A percentile compares a stretch with the other conserved stretches of the same genome.
These are phyloP conservation scores for Apiotrichum mycotoxinovorans DNA, from an alignment of 1,284 basidiomycete genomes.

Conservation along the genomic window DNA sequence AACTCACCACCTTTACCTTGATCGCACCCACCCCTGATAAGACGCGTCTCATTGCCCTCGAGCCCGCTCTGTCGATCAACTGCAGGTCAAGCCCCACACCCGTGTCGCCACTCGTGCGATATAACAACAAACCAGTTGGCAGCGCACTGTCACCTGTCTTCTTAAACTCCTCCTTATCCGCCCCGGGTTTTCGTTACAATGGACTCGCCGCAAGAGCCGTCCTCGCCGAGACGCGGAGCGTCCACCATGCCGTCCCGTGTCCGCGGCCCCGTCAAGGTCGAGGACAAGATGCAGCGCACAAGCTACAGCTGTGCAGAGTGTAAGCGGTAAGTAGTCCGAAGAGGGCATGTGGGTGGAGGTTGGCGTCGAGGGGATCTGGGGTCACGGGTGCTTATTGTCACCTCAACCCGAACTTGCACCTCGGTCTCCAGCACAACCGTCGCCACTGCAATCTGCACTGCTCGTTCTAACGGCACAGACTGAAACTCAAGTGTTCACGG, in stretches of 20 bases:
- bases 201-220: not conserved
- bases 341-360: not conserved
- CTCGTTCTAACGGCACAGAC: conserved; percentile 22
- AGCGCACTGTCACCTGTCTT: no score
- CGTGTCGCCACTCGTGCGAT: no score
- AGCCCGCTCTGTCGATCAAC: no score
- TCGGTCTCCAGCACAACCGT: no score
- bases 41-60: no score
- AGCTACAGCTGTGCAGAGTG: conserved; percentile 45
- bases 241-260: conserved; percentile 3
- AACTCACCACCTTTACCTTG: no score
- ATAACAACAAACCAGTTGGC: no score
- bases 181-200: not conserved
- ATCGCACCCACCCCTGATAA: no score
- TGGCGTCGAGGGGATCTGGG: not conserved
- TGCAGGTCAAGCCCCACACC: no score
- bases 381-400: not conserved
- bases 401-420: not conserved
- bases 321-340: conserved; percentile 29
- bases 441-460: no score
- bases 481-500: conserved; percentile 45
- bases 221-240: not conserved
- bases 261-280: conserved; percentile 1
- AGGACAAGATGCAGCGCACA: conserved; percentile 18
- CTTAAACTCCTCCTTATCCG: no score